Evolutionary conservation across 2,329 filamentous ascomycete genomes (phyloP).

Genomic region (Verticillium klebahnii): DNA sequence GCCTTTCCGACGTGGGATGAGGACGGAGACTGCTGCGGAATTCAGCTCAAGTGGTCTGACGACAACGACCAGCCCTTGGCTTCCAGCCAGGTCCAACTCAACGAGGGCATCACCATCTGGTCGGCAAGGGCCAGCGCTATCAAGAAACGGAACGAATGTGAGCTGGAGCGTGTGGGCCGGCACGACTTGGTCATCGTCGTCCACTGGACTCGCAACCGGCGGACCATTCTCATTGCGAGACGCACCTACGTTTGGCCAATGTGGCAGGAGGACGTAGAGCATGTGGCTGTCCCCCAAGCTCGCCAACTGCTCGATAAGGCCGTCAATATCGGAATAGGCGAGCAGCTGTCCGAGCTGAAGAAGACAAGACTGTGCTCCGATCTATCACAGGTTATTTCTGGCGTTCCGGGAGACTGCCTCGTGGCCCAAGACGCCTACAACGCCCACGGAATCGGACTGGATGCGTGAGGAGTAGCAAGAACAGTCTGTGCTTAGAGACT

Average conservation of each 20-base stretch:
- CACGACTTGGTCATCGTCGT: slow-evolving; percentile 5
- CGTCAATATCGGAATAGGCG: too few species aligned
- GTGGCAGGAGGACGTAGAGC: too few species aligned
- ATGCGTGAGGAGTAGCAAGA: too few species aligned
- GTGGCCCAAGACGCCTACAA: too few species aligned
- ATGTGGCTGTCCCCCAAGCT: too few species aligned
- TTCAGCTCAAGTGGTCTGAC: slow-evolving; percentile 7
- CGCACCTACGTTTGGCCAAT: not conserved
- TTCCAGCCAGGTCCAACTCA: not conserved
- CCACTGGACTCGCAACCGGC: slow-evolving; percentile 7
- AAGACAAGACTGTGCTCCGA: too few species aligned
- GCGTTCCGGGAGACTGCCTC: too few species aligned
- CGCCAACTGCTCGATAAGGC: too few species aligned
- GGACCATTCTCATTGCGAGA: not conserved
- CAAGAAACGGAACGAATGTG: slow-evolving; percentile 3
- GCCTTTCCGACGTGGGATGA: slow-evolving; percentile 2
- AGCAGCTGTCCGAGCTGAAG: too few species aligned
- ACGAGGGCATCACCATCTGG: not conserved
- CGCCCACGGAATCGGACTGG: too few species aligned
- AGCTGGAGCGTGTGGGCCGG: slow-evolving; percentile 4
- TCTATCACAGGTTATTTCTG: too few species aligned
- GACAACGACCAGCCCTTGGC: slow-evolving; percentile 4
- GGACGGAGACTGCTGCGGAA: not conserved
- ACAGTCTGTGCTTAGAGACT: too few species aligned
- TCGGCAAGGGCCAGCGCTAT: slow-evolving; percentile 1